phyloP scores from a whole-genome alignment of 306 rosid genomes.

The Dalbergia oliveri region DNA sequence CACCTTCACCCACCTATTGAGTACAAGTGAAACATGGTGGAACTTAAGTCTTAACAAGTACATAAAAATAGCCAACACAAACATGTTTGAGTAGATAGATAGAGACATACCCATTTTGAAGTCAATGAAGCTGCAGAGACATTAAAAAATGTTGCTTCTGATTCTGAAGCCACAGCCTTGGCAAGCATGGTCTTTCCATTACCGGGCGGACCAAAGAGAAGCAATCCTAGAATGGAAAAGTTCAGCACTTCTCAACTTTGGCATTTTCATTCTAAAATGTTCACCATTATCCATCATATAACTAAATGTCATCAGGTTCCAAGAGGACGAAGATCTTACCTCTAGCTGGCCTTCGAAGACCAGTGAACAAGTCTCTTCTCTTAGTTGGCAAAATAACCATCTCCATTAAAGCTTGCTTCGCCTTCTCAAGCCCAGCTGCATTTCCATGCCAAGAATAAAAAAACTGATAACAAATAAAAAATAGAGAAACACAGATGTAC shows the following conservation, averaged over 20 bases:
- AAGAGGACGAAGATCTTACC: conserved; percentile 64
- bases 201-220: conserved; percentile 98
- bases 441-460: conserved; percentile 48
- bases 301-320: conserved; percentile 23
- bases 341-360: conserved; percentile 95
- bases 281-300: conserved; percentile 26
- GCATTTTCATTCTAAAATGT: conserved; percentile 32
- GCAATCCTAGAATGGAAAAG: conserved; percentile 71
- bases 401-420: conserved; percentile 94
- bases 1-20: conserved; percentile 92
- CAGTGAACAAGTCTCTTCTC: conserved; percentile 94
- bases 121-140: conserved; percentile 93
- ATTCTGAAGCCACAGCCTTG: conserved; percentile 98
- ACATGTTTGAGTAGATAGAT: conserved; percentile 30
- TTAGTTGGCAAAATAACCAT: conserved; percentile 98
- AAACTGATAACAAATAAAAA: conserved; percentile 23
- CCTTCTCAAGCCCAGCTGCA: conserved; percentile 98
- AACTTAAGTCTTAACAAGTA: conserved; percentile 37
- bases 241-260: conserved; percentile 39
- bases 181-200: conserved; percentile 99
- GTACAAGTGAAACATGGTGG: conserved; percentile 43
- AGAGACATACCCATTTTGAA: conserved; percentile 90
- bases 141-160: conserved; percentile 94
- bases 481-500: conserved; percentile 10
- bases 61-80: conserved; percentile 32